Evolutionary conservation across 2,329 filamentous ascomycete species (phyloP).

Genomic region (Arthrobotrys sinensis): DNA sequence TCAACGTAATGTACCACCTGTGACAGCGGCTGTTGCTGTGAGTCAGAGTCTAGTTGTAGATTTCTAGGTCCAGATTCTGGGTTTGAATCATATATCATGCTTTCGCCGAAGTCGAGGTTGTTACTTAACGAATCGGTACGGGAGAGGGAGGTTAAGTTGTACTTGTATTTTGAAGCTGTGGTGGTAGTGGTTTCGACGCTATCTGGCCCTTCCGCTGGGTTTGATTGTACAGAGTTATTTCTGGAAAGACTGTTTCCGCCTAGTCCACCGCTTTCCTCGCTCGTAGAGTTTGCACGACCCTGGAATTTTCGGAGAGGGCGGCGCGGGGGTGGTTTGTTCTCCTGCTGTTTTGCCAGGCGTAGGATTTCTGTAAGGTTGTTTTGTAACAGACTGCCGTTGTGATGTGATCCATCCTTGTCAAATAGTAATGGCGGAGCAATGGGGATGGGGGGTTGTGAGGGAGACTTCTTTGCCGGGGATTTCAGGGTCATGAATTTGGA

Average conservation of each 20-base stretch:
- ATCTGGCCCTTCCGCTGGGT: slow-evolving; percentile 19
- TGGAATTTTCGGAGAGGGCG: slow-evolving; percentile 52
- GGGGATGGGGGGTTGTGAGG: slow-evolving; percentile 18
- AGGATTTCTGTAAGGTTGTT: slow-evolving; percentile 58
- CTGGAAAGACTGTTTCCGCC: slow-evolving; percentile 35
- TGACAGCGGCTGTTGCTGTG: slow-evolving; percentile 29
- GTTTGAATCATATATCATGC: slow-evolving; percentile 59
- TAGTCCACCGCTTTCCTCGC: slow-evolving; percentile 17
- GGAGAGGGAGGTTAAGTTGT: slow-evolving; percentile 34
- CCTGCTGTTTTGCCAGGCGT: slow-evolving; percentile 45
- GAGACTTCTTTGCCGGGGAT: slow-evolving; percentile 47
- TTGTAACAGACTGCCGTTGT: slow-evolving; percentile 35
- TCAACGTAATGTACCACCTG: slow-evolving; percentile 58
- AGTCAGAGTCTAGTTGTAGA: slow-evolving; percentile 13
- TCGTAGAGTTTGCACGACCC: slow-evolving; percentile 47
- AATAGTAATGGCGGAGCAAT: slow-evolving; percentile 8
- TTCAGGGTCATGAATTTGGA: slow-evolving; percentile 52
- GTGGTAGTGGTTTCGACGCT: slow-evolving; percentile 4
- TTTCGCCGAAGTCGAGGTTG: slow-evolving; percentile 55
- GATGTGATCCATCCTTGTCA: slow-evolving; percentile 13
- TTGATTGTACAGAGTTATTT: slow-evolving; percentile 53
- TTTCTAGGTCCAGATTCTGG: slow-evolving; percentile 21
- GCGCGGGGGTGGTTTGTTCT: slow-evolving; percentile 40
- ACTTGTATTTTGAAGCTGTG: slow-evolving; percentile 2
- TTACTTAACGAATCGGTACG: slow-evolving; percentile 40